phyloP scores from a whole-genome alignment of 805 yeast genomes.

The Ogataea glucozyma region DNA sequence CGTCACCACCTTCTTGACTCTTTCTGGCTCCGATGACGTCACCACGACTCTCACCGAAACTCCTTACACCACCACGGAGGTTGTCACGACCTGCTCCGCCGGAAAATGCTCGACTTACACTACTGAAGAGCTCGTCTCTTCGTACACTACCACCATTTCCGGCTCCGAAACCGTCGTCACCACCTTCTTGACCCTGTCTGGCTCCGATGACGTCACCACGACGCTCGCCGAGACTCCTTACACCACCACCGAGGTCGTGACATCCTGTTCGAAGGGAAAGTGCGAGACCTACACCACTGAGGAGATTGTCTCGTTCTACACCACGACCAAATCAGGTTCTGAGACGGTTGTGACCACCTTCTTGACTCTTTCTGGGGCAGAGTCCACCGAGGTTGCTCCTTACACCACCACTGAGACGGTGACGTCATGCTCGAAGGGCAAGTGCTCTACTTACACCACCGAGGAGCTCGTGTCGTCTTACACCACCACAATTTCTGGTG shows the following conservation, averaged over 20 bases:
- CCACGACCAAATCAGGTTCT: constrained; percentile 19
- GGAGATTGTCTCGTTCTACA: constrained; percentile 26
- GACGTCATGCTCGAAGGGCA: constrained; percentile 17
- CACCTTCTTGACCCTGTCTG: constrained; percentile 13
- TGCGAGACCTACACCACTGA: constrained; percentile 19
- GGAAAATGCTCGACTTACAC: constrained; percentile 19
- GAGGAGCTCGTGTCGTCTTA: constrained; percentile 25
- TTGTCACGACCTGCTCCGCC: constrained; percentile 18
- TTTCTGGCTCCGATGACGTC: constrained; percentile 1
- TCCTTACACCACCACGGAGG: constrained; percentile 17
- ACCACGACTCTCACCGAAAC: constrained; percentile 6
- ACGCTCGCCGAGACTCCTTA: constrained; percentile 7
- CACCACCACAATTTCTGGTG: constrained; percentile 21
- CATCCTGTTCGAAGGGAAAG: constrained; percentile 16
- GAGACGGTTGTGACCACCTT: constrained; percentile 15
- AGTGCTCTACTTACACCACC: constrained; percentile 19
- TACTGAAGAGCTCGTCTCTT: constrained; percentile 22
- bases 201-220: constrained; percentile 13
- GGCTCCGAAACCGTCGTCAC: constrained; percentile 19
- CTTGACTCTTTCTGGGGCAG: constrained; percentile 16
- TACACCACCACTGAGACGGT: constrained; percentile 19
- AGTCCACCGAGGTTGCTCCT: constrained; percentile 4
- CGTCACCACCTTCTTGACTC: constrained; percentile 8
- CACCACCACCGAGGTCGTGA: constrained; percentile 19
- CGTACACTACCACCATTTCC: constrained; percentile 23